Evolutionary conservation across 106 monocot species (phyloP).

Genomic region (Dendrobium catenatum): DNA sequence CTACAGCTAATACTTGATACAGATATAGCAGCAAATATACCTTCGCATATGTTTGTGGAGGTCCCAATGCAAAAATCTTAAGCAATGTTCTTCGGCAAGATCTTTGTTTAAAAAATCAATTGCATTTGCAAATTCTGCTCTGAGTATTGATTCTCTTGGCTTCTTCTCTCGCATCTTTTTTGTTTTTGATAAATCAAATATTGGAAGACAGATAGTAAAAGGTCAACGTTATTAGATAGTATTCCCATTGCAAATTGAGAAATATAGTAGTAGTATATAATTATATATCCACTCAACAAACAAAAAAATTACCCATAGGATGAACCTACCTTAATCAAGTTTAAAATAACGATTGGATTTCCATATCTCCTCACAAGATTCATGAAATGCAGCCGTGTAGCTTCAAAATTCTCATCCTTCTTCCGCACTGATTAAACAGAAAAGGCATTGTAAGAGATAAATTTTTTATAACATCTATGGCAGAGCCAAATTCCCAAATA

Average conservation of each 20-base stretch:
- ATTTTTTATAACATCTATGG: neutral
- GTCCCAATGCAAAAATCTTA: constrained; percentile 68
- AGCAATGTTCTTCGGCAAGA: constrained; percentile 31
- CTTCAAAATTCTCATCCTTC: constrained; percentile 70
- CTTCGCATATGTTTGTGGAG: constrained; percentile 63
- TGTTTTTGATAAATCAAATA: constrained; percentile 15
- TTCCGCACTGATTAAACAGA: constrained; percentile 64
- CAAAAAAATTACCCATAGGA: neutral
- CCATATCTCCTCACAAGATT: constrained; percentile 83
- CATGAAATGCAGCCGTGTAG: constrained; percentile 90
- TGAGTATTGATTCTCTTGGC: constrained; percentile 73
- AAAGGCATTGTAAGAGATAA: constrained; percentile 1
- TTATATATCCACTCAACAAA: neutral
- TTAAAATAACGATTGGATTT: constrained; percentile 71
- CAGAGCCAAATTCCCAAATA: too few species aligned
- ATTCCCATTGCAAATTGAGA: too few species aligned
- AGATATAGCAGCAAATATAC: constrained; percentile 13
- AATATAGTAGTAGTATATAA: too few species aligned
- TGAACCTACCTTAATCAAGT: constrained; percentile 66
- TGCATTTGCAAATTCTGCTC: constrained; percentile 68
- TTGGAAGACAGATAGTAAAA: neutral
- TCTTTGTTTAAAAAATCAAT: constrained; percentile 67
- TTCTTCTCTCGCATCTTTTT: constrained; percentile 50
- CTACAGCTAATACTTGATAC: too few species aligned
- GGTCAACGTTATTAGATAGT: too few species aligned